Evolutionary conservation across 2,329 filamentous ascomycete species (phyloP).

Genomic region (Claviceps spartinae): DNA sequence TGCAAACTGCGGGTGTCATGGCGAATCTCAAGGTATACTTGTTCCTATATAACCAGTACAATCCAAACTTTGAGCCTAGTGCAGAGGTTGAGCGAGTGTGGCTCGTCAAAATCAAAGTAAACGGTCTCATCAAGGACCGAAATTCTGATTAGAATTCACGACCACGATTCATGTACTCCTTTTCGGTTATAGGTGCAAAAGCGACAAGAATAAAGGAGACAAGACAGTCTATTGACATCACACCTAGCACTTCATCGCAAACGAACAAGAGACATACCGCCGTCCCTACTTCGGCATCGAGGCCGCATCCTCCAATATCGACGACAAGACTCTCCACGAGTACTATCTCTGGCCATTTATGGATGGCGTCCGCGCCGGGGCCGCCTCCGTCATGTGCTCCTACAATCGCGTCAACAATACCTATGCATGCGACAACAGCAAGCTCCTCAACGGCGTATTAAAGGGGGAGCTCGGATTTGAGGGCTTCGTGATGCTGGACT

Average conservation of each 20-base stretch:
- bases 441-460: constrained; percentile 53
- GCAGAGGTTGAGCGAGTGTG: no score
- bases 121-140: no score
- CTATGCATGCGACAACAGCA: constrained; percentile 62
- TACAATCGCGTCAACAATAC: constrained; percentile 61
- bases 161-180: no score
- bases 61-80: no score
- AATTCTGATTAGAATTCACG: no score
- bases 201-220: no score
- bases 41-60: no score
- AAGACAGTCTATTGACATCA: rapidly evolving
- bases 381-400: constrained; percentile 49
- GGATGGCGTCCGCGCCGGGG: constrained; percentile 44
- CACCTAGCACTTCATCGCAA: constrained; percentile 39
- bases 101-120: no score
- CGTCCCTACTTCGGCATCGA: constrained; percentile 29
- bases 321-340: constrained; percentile 52
- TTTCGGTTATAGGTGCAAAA: no score
- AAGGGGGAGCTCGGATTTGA: constrained; percentile 52
- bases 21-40: constrained; percentile 49
- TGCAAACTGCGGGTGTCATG: constrained; percentile 67
- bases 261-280: constrained; percentile 45
- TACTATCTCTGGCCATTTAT: constrained; percentile 54
- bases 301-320: constrained; percentile 46
- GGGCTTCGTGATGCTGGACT: constrained; percentile 57